phyloP scores from a whole-genome alignment of 2,329 filamentous ascomycete genomes.

The Ascosphaera acerosa region DNA sequence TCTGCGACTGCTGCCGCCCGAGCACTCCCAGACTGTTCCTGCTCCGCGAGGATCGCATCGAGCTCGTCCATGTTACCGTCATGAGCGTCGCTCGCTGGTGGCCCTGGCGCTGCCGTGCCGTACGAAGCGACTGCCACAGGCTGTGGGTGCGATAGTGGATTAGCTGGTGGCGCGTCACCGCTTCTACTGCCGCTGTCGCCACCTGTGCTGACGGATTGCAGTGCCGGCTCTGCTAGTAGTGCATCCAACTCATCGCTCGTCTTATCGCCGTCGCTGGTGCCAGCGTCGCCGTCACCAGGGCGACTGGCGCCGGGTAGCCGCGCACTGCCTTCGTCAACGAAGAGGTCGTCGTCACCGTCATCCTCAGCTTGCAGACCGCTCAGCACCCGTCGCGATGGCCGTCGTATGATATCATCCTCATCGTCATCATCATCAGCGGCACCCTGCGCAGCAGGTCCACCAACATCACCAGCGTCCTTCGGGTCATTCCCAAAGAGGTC shows the following conservation, averaged over 20 bases:
- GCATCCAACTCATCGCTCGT: background rate
- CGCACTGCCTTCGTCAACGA: background rate
- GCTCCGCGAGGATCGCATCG: conserved; percentile 29
- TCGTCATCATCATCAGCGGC: background rate
- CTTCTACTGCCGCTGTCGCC: conserved; percentile 4
- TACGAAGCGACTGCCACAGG: too few species aligned
- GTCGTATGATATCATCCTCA: background rate
- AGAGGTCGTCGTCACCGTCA: background rate
- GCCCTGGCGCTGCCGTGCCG: background rate
- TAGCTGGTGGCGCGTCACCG: conserved; percentile 4
- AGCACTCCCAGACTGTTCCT: conserved; percentile 9
- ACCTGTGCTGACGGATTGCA: conserved; percentile 11
- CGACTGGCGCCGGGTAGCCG: background rate
- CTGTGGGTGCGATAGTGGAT: too few species aligned
- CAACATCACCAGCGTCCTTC: background rate
- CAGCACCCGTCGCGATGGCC: background rate
- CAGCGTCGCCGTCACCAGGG: background rate
- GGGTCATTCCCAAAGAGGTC: background rate
- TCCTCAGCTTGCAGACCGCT: background rate
- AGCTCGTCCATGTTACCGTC: conserved; percentile 18
- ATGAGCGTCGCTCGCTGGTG: background rate
- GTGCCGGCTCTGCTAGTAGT: conserved; percentile 1
- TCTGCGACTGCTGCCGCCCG: conserved; percentile 1
- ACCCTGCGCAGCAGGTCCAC: background rate
- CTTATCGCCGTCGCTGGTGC: background rate